Base-by-base conservation (phyloP, 345 rosid species). In the Gossypium mustelinum region DNA sequence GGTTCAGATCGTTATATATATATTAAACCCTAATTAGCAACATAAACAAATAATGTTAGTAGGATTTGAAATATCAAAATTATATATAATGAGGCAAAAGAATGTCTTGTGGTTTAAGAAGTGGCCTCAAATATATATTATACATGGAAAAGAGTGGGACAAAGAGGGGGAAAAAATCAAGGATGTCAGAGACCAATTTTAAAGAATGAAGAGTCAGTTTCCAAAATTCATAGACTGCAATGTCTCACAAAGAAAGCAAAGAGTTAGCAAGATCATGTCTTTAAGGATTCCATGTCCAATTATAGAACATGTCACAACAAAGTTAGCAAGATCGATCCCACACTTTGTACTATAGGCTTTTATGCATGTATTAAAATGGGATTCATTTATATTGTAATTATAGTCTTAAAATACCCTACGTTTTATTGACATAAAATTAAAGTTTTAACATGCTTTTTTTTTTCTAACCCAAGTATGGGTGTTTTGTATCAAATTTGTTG, bases 261-360 rank as follows among this genome's bases (percentile, higher is more conserved):
- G 48, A 43, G 24, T 1, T 22, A 22, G 24, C 24, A 22, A 22
- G 24, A 1, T 22, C 24, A 22, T 22, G 24, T 29, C 59, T 44
- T 65, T 45, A 44, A 65, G 71, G 60, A 17, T 55, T 72, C 47
- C 73, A 77, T 65, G 73, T 47, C 67, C 64, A 9, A 4, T 41
- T 64, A n/a, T 10, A 41, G 11, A 64, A 64, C 50, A 64, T 64
- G 50, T 64, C 25, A 41, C 48, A 64, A n/a, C 1, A 52, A 14
- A 3, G 5, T 16, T 6, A 24, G 17, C 25, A 24, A 64, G 9
- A 11, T 43, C 50, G 41, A 18, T n/a, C 71, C 72, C 70, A 54
- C 75, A 62, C 27, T 22, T 10, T 68, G 22, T 25, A 25, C 16
- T 7, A 64, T 51, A 50, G 59, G 73, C 55, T 1, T 51, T 45